Percentiles rank a stretch among this genome's conserved stretches.
Evolutionary conservation across 208 protist genomes (phyloP).

Genomic region (Acanthamoeba triangularis): DNA sequence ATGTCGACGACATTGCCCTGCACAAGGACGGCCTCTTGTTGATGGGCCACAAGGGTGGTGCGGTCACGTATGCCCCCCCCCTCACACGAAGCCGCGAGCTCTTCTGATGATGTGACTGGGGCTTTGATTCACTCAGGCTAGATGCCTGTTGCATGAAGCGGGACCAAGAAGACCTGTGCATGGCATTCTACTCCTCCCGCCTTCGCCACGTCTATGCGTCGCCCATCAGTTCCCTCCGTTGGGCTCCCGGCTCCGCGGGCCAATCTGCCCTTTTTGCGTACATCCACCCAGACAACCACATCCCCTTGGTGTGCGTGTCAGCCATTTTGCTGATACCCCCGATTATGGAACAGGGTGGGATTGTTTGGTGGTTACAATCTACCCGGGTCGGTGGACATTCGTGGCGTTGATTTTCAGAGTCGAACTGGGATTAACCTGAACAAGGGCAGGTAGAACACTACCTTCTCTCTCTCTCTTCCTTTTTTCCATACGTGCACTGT

Average conservation of each 20-base stretch:
- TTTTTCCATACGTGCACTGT: not conserved
- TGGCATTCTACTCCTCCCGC: slow-evolving; percentile 17
- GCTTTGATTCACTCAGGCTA: not conserved
- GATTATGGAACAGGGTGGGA: not conserved
- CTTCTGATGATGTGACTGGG: not conserved
- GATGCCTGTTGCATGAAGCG: slow-evolving; percentile 41
- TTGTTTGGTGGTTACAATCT: slow-evolving; percentile 56
- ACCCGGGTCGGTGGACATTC: slow-evolving; percentile 6
- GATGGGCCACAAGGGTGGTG: not conserved
- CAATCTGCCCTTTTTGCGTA: not conserved
- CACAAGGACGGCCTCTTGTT: slow-evolving; percentile 5
- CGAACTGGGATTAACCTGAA: not conserved
- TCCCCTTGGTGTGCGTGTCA: not conserved
- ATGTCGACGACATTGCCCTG: not conserved
- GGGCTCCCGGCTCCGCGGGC: not conserved
- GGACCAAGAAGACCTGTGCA: not conserved
- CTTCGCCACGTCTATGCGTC: not conserved
- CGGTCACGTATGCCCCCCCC: not conserved
- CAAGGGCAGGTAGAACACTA: not conserved
- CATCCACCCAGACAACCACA: not conserved
- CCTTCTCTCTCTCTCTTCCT: not conserved
- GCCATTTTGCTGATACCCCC: not conserved
- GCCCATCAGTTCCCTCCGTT: not conserved
- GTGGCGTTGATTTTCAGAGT: slow-evolving; percentile 13
- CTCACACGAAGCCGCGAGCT: not conserved